A percentile compares a stretch with the other conserved stretches of the same genome.
These are phyloP conservation scores for Simplicillium sp. DNA, from an alignment of 2,329 filamentous ascomycete genomes.

Conservation along the genomic window DNA sequence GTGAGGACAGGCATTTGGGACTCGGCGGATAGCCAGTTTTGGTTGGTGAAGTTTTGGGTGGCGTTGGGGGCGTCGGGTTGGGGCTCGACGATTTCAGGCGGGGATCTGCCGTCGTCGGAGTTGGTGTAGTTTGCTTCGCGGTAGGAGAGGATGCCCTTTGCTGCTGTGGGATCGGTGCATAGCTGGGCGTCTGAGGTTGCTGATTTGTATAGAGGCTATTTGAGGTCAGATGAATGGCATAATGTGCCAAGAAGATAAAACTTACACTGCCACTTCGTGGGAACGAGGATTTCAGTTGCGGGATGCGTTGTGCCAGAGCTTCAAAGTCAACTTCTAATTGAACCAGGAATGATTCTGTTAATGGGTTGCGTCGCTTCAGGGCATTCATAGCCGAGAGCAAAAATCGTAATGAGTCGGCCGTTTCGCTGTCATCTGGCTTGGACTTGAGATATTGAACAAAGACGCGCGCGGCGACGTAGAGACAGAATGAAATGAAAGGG, in stretches of 20 bases:
- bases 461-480: slow-evolving; percentile 91
- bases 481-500: slow-evolving; percentile 87
- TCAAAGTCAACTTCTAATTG: slow-evolving; percentile 90
- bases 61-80: no score
- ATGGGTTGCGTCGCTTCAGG: slow-evolving; percentile 75
- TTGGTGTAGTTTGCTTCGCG: slow-evolving; percentile 28
- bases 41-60: slow-evolving; percentile 13
- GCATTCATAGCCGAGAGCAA: slow-evolving; percentile 84
- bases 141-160: slow-evolving; percentile 33
- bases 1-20: slow-evolving; percentile 26
- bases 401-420: slow-evolving; percentile 76
- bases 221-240: slow-evolving; percentile 11
- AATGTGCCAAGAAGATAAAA: slow-evolving; percentile 9
- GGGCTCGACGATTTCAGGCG: no score
- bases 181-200: slow-evolving; percentile 7
- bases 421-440: slow-evolving; percentile 73
- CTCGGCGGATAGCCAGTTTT: slow-evolving; percentile 29
- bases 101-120: slow-evolving; percentile 31
- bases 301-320: slow-evolving; percentile 54
- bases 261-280: slow-evolving; percentile 44
- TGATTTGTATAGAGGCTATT: slow-evolving; percentile 14
- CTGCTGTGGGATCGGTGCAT: slow-evolving; percentile 24
- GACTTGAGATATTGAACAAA: slow-evolving; percentile 97
- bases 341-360: slow-evolving; percentile 90
- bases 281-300: slow-evolving; percentile 45